Evolutionary conservation across 202 grass and related monocot species (phyloP), one percentile per base, ranked within the genome.

Genomic region (Digitaria exilis): DNA sequence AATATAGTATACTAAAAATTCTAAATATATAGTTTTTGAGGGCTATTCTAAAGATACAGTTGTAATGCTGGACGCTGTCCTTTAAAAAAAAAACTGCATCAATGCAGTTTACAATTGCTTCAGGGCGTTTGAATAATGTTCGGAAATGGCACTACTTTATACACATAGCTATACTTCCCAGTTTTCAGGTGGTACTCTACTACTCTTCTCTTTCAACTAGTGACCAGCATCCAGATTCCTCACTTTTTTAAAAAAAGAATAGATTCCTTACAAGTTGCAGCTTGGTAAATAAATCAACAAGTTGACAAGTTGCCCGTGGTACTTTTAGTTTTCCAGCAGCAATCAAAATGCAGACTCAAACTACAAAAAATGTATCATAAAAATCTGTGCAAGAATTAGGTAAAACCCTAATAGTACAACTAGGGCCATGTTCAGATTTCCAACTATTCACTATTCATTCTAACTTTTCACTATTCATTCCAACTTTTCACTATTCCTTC

Each of bases 301-400:
- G 15, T 80, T 69, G 77, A 42, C 42, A 71, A 71, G 15, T 62
- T 70, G 29, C 24, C 10, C 30, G 11, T 75, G 45, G 18, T 74
- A 55, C 55, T 54, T 71, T 69, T 28, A 51, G 55, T 50, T 65
- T 77, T 78, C 32, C 30, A 44, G 69, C 31, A 80, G 51, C 61
- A 77, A 50, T 22, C 2, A 60, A 68, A 43, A 76, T 39, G 39
- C n/a, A 68, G 50, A 41, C 32, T 80, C 54, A 42, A 68, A 67
- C 15, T 21, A 41, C n/a, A 54, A 37, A 57, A 32, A n/a, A 14
- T 34, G 44, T 22, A 22, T 14, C 46, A 80, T 46, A 24, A 35
- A 80, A 74, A 80, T 13, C 8, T 57, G 68, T 39, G 35, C 22
- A 37, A 13, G 4, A 5, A 21, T 80, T 80, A 42, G 49, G 9